phyloP scores from a whole-genome alignment of 1,139 yeast genomes.

The Yamadazyma songkhlaensis region DNA sequence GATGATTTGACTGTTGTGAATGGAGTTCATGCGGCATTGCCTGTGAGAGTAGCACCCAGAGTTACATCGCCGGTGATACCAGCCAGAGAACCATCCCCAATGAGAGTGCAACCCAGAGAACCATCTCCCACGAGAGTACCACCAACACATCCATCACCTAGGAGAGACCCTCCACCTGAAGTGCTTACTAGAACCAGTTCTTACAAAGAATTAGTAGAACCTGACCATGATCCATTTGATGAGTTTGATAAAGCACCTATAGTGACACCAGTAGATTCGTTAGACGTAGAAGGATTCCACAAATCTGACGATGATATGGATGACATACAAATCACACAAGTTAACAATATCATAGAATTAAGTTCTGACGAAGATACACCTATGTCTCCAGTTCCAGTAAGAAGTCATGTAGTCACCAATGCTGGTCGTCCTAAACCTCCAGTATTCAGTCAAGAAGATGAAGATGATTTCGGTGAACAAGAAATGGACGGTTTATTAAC shows the following conservation, averaged over 20 bases:
- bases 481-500: conserved; percentile 39
- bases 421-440: not conserved
- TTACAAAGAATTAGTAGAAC: conserved; percentile 7
- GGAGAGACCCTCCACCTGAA: too few relatives aligned
- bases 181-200: conserved; percentile 1
- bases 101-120: too few relatives aligned
- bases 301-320: conserved; percentile 4
- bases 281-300: not conserved
- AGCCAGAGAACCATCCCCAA: too few relatives aligned
- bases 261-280: conserved; percentile 1
- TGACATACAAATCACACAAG: conserved; percentile 13
- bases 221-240: conserved; percentile 8
- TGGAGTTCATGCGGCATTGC: too few relatives aligned
- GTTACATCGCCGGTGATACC: too few relatives aligned
- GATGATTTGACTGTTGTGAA: not conserved
- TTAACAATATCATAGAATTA: conserved; percentile 2
- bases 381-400: not conserved
- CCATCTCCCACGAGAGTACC: too few relatives aligned
- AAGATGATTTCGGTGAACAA: conserved; percentile 41
- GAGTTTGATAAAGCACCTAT: conserved; percentile 7
- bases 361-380: conserved; percentile 5
- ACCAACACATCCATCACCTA: too few relatives aligned
- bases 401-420: not conserved
- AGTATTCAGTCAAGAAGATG: conserved; percentile 20
- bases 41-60: too few relatives aligned